Base-by-base conservation (phyloP, 208 protist genomes). In the Acanthamoeba healyi region DNA sequence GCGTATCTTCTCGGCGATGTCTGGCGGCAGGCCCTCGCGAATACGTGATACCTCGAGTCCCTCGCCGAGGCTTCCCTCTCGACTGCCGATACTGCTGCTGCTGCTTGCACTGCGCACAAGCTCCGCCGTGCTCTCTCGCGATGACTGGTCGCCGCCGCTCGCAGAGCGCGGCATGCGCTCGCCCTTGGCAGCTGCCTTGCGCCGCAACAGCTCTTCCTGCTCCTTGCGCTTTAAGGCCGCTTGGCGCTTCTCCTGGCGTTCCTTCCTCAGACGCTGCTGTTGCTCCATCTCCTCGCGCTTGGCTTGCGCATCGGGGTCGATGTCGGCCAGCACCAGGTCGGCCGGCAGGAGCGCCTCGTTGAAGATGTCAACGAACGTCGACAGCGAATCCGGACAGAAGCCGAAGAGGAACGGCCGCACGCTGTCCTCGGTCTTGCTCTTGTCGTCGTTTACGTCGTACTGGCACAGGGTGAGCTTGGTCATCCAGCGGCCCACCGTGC, bases 401-500 rank as follows among this genome's bases (percentile, higher is more conserved):
- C 36, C 36, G 38, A 79, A 24, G 6, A 79, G 70, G 24, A 79
- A 34, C 0, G 70, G 70, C 70, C 70, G 70, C 14, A 79, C 36
- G 38, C 9, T 44, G 15, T 40, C 70, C 70, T 40, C 40, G 17
- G 70, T 79, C 26, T 46, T 79, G 32, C 70, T 79, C 38, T 24
- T 6, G 61, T 67, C 29, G 40, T 79, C 70, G 70, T 79, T 79
- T 1, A 79, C 32, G 70, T 79, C 40, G 70, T 79, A 79, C 34
- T 40, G 70, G 70, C 40, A 79, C 32, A 79, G 9, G 5, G 70
- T 79, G 70, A 79, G 70, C 70, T 79, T 79, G 70, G 32, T 79
- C 40, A 40, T 40, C 70, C 70, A 79, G 17, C 40, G 32, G 32
- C 70, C 70, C 38, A 79, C 26, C 6, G 70, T 44, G 26, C 70